These are phyloP conservation scores for Pyrenophora graminea DNA, from an alignment of 2,329 filamentous ascomycete species.

Conservation along the genomic window DNA sequence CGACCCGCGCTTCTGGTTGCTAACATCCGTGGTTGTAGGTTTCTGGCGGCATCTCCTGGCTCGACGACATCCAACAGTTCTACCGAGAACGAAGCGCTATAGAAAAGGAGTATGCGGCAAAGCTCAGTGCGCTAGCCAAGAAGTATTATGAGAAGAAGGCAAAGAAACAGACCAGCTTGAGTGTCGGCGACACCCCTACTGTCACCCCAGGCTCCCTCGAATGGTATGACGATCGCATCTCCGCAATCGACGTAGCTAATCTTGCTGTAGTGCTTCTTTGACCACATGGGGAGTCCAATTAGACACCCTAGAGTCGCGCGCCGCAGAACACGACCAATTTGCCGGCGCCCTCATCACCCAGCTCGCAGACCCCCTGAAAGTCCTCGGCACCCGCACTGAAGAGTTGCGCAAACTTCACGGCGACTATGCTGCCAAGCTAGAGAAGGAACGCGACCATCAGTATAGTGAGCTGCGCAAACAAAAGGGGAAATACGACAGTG, in stretches of 20 bases:
- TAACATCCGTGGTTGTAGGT: conserved; percentile 56
- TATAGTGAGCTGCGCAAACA: conserved; percentile 86
- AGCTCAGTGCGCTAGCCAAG: conserved; percentile 84
- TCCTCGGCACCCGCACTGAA: conserved; percentile 75
- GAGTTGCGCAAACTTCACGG: conserved; percentile 89
- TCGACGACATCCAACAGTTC: conserved; percentile 96
- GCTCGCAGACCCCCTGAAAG: conserved; percentile 85
- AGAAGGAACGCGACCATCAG: conserved; percentile 82
- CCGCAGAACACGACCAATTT: conserved; percentile 86
- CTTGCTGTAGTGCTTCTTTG: conserved; percentile 75
- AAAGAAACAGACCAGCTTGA: conserved; percentile 82
- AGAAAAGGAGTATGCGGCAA: conserved; percentile 95
- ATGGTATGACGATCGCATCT: conserved; percentile 58
- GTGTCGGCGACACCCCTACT: conserved; percentile 88
- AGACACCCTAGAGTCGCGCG: conserved; percentile 83
- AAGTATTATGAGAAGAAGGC: conserved; percentile 98
- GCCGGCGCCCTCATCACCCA: conserved; percentile 76
- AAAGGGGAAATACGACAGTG: conserved; percentile 89
- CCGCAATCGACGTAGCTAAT: conserved; percentile 1
- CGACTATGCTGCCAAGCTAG: conserved; percentile 85
- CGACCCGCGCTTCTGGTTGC: conserved; percentile 16
- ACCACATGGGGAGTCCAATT: conserved; percentile 97
- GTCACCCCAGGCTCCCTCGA: conserved; percentile 96
- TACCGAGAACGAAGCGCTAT: conserved; percentile 93
- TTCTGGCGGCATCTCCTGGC: conserved; percentile 84